Evolutionary conservation across 306 rosid species (phyloP).

Genomic region (Gynostemma pentaphyllum): DNA sequence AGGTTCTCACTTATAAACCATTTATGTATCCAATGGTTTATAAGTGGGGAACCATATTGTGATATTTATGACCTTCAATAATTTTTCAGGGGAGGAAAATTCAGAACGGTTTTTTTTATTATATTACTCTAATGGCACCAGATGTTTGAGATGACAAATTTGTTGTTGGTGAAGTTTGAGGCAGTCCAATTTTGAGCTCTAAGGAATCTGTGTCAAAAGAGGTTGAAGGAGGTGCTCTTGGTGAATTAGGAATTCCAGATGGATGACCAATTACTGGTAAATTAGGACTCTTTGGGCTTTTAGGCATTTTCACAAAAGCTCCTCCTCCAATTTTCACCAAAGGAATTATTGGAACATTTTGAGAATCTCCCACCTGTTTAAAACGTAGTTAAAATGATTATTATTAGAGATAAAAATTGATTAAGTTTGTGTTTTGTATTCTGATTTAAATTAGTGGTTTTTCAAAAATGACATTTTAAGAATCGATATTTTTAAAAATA

Average conservation of each 20-base stretch:
- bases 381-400: background rate
- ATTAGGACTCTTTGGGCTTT: slow-evolving; percentile 7
- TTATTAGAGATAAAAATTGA: background rate
- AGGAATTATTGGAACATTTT: slow-evolving; percentile 5
- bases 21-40: no score
- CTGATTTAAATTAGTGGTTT: no score
- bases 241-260: slow-evolving; percentile 36
- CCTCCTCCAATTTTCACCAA: slow-evolving; percentile 7
- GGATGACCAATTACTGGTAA: slow-evolving; percentile 19
- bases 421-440: no score
- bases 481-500: no score
- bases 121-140: slow-evolving; percentile 31
- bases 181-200: slow-evolving; percentile 32
- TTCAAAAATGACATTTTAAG: no score
- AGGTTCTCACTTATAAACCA: no score
- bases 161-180: slow-evolving; percentile 18
- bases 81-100: background rate
- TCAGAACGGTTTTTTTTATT: background rate
- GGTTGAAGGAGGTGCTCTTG: slow-evolving; percentile 15
- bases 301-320: background rate
- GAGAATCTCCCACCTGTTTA: slow-evolving; percentile 20
- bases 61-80: no score
- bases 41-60: no score
- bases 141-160: slow-evolving; percentile 15
- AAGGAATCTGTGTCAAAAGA: slow-evolving; percentile 18